A percentile compares a stretch with the other conserved stretches of the same genome.
Conservation (phyloP, 2,329 filamentous ascomycete genomes). For the Truncatella angustata region DNA sequence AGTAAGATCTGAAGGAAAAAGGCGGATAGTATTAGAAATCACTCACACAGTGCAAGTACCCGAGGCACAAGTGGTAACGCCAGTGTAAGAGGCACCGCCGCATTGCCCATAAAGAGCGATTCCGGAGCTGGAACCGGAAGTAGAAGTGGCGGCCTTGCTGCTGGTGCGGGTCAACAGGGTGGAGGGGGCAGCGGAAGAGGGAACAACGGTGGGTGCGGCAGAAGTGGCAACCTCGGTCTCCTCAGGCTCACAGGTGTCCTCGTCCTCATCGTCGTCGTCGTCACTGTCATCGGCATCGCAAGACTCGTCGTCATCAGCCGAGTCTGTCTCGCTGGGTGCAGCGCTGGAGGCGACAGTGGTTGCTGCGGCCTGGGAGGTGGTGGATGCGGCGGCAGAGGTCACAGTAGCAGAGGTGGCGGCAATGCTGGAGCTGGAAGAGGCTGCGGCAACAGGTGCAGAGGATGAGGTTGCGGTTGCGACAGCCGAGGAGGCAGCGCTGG, state of each 20-base stretch:
- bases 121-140: background rate
- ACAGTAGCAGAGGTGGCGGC: background rate
- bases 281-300: background rate
- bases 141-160: background rate
- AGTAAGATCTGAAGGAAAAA: no score
- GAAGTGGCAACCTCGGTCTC: background rate
- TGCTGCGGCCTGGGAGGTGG: background rate
- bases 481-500: background rate
- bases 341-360: background rate
- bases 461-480: background rate
- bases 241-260: background rate
- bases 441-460: background rate
- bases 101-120: constrained; percentile 1
- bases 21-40: no score
- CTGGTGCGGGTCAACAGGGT: background rate
- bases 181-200: background rate
- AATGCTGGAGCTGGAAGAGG: background rate
- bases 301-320: background rate
- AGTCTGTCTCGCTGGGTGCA: background rate
- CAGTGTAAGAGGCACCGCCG: background rate
- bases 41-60: background rate
- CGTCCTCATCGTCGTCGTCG: background rate
- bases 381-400: background rate
- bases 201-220: background rate
- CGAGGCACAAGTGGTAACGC: background rate